phyloP scores from a whole-genome alignment of 2,329 filamentous ascomycete species.

The Paraphaeosphaeria sporulosa region DNA sequence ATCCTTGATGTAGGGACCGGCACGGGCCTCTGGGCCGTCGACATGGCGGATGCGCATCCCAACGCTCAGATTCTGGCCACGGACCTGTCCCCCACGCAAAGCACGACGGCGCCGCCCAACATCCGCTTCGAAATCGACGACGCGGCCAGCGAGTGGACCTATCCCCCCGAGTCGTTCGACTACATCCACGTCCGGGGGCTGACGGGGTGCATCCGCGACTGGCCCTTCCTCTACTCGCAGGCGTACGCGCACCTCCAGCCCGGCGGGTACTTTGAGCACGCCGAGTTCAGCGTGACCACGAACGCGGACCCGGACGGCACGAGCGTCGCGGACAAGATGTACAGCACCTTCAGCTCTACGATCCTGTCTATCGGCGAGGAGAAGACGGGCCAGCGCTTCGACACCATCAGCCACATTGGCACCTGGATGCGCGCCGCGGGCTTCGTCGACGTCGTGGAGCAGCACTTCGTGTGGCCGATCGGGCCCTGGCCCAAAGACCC shows the following conservation, averaged over 20 bases:
- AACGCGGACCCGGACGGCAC: conserved; percentile 23
- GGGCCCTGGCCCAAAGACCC: conserved; percentile 43
- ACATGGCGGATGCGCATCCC: conserved; percentile 50
- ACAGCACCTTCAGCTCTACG: conserved; percentile 25
- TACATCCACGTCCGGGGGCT: conserved; percentile 52
- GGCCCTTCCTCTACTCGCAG: conserved; percentile 50
- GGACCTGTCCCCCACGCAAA: conserved; percentile 47
- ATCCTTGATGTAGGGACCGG: conserved; percentile 48
- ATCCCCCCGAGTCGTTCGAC: conserved; percentile 47
- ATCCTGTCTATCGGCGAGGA: conserved; percentile 28
- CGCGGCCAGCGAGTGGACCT: conserved; percentile 51
- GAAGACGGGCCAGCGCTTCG: conserved; percentile 37
- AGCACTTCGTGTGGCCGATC: conserved; percentile 43
- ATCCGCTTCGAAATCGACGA: conserved; percentile 57
- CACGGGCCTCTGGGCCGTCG: conserved; percentile 47
- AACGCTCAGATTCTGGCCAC: conserved; percentile 44
- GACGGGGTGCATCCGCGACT: conserved; percentile 51
- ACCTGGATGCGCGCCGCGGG: conserved; percentile 29
- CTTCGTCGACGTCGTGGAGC: conserved; percentile 38
- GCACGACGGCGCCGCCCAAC: conserved; percentile 48
- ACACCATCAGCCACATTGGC: conserved; percentile 29
- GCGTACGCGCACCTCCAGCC: conserved; percentile 48
- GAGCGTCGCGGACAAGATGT: conserved; percentile 29
- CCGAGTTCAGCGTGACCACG: conserved; percentile 46
- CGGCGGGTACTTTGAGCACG: conserved; percentile 54